Base-by-base conservation (phyloP, 768 basidiomycete genomes). In the Russula griseocarnosa region DNA sequence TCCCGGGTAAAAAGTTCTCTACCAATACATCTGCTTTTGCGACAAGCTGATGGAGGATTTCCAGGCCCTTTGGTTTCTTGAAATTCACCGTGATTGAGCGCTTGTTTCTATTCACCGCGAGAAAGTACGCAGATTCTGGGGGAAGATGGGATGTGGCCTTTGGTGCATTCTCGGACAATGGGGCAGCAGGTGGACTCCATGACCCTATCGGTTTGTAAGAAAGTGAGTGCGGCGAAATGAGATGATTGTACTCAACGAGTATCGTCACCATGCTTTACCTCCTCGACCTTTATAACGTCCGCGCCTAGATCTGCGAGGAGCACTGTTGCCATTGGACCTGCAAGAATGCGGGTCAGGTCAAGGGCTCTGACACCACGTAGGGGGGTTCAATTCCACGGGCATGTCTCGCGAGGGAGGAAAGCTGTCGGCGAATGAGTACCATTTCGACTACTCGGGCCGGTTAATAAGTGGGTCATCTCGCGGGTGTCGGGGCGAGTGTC, bases 271-370 rank as follows among this genome's bases (percentile, higher is more conserved):
- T 79, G 82, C 50, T 80, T 78, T 58, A 83, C 78, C 71, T 92
- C 89, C 72, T 95, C 93, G 6, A 97, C 84, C 73, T 97, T 98
- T 73, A 97, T 83, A 32, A 98, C 93, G 72, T 98, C 93, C 53
- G 95, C 95, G 1, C 92, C 88, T 40, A 95, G 76, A 76, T 95
- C 93, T 8, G 87, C 94, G n/a, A 97, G 80, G 65, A 96, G 81
- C 94, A 95, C 91, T 1, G 93, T 91, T n/a, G 88, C 85, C 1
- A 88, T 88, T 36, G 94, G 94, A 0, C 92, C 94, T n/a, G 94
- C 94, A 55, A 98, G 77, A 1, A 97, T 89, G 32, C 95, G 83
- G 16, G 94, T 93, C 60, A 97, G 76, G 74, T 98, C 95, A 26
- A 98, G 79, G n/a, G 97, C 82, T 70, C 82, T 85, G 67, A 95